These are phyloP conservation scores for Russula sp. DNA, from an alignment of 768 basidiomycete genomes.

Conservation along the genomic window DNA sequence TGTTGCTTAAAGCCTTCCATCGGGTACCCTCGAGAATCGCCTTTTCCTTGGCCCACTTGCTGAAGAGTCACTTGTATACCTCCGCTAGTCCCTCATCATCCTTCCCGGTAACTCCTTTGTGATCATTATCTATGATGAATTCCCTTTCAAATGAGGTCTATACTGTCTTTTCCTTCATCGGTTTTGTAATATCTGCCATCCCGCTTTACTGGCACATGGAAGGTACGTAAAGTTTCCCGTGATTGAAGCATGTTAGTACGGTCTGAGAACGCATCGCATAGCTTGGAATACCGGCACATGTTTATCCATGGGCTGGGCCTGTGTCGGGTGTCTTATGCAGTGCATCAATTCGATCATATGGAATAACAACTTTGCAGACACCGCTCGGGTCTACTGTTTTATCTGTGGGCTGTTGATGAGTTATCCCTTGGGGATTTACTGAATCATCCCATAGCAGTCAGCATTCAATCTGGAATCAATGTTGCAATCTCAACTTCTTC, in stretches of 20 bases:
- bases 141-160: slow-evolving; percentile 18
- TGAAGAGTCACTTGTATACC: no score
- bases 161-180: slow-evolving; percentile 36
- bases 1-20: no score
- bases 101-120: no score
- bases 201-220: slow-evolving; percentile 52
- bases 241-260: not conserved
- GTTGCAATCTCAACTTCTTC: no score
- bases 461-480: slow-evolving; percentile 29
- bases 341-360: slow-evolving; percentile 68
- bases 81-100: no score
- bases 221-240: slow-evolving; percentile 23
- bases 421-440: not conserved
- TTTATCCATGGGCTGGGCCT: slow-evolving; percentile 63
- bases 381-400: slow-evolving; percentile 46
- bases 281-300: slow-evolving; percentile 71
- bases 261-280: slow-evolving; percentile 2
- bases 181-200: slow-evolving; percentile 39
- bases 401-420: slow-evolving; percentile 34
- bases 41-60: no score
- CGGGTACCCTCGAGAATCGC: no score
- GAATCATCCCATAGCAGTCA: slow-evolving; percentile 30
- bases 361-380: slow-evolving; percentile 47
- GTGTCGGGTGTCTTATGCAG: slow-evolving; percentile 22
- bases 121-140: no score